Evolutionary conservation across 2,329 filamentous ascomycete genomes (phyloP).

Genomic region (Neospermospora avenae): DNA sequence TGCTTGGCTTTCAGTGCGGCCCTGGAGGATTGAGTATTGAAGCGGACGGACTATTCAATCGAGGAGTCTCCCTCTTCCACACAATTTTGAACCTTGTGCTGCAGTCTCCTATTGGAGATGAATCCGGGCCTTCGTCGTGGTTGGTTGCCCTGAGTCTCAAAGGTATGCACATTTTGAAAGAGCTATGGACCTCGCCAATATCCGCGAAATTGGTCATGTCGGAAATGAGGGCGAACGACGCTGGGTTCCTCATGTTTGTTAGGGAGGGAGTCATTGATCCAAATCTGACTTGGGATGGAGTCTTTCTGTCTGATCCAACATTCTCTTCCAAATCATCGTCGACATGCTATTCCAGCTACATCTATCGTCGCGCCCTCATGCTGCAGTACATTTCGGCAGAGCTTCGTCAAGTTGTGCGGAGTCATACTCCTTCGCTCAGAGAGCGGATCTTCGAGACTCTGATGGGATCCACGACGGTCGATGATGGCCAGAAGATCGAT

Average conservation of each 20-base stretch:
- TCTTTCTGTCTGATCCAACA: slow-evolving; percentile 54
- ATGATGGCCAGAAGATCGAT: slow-evolving; percentile 60
- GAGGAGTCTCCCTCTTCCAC: slow-evolving; percentile 77
- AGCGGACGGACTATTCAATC: slow-evolving; percentile 66
- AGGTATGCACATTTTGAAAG: slow-evolving; percentile 69
- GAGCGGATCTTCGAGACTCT: slow-evolving; percentile 67
- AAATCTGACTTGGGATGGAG: slow-evolving; percentile 70
- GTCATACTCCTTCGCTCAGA: slow-evolving; percentile 67
- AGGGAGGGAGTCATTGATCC: slow-evolving; percentile 68
- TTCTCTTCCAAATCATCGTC: slow-evolving; percentile 57
- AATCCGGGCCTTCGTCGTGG: slow-evolving; percentile 58
- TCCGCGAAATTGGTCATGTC: slow-evolving; percentile 72
- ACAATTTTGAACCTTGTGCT: slow-evolving; percentile 70
- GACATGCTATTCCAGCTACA: slow-evolving; percentile 54
- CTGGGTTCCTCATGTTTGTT: slow-evolving; percentile 74
- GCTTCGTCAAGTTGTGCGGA: slow-evolving; percentile 71
- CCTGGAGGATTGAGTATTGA: slow-evolving; percentile 67
- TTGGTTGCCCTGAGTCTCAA: slow-evolving; percentile 66
- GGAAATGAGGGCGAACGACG: slow-evolving; percentile 75
- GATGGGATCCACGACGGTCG: slow-evolving; percentile 69
- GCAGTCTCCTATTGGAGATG: slow-evolving; percentile 59
- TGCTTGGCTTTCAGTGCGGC: slow-evolving; percentile 82
- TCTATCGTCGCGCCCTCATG: slow-evolving; percentile 71
- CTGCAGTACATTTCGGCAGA: slow-evolving; percentile 86
- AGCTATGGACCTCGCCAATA: slow-evolving; percentile 79